These are phyloP conservation scores for Gossypium rotundifolium DNA, from an alignment of 345 rosid species.

Conservation along the genomic window DNA sequence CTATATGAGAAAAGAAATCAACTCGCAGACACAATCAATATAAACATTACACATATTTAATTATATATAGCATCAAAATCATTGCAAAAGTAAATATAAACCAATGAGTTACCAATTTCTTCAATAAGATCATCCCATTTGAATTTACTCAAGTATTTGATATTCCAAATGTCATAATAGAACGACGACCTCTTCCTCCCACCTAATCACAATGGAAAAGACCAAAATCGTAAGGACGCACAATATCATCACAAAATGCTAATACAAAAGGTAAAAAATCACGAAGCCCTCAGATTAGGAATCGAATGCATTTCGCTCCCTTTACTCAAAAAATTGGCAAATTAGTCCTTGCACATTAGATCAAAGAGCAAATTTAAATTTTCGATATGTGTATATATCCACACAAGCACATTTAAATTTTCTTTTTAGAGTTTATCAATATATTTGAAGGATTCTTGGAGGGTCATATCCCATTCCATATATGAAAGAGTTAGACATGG, in stretches of 20 bases:
- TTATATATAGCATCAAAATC: neutral
- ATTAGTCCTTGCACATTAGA: no score
- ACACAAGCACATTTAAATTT: neutral
- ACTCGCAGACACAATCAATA: slow-evolving; percentile 13
- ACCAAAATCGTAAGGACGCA: neutral
- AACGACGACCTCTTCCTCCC: slow-evolving; percentile 79
- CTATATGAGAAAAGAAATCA: slow-evolving; percentile 38
- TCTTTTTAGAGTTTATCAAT: neutral
- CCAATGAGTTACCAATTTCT: slow-evolving; percentile 58
- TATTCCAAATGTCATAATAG: slow-evolving; percentile 89
- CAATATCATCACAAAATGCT: neutral
- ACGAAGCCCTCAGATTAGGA: no score
- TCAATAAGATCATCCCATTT: slow-evolving; percentile 94
- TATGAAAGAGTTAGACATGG: neutral
- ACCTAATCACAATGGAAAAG: slow-evolving; percentile 36
- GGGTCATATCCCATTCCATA: neutral
- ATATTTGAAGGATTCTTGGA: neutral
- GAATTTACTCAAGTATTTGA: slow-evolving; percentile 88
- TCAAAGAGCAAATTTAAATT: no score
- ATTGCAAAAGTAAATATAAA: neutral
- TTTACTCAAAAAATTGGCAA: no score
- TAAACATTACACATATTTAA: neutral
- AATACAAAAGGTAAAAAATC: neutral
- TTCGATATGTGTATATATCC: neutral
- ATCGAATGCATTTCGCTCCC: no score